phyloP scores from a whole-genome alignment of 192 early-diverging fungal species.

The Coemansia sp. region DNA sequence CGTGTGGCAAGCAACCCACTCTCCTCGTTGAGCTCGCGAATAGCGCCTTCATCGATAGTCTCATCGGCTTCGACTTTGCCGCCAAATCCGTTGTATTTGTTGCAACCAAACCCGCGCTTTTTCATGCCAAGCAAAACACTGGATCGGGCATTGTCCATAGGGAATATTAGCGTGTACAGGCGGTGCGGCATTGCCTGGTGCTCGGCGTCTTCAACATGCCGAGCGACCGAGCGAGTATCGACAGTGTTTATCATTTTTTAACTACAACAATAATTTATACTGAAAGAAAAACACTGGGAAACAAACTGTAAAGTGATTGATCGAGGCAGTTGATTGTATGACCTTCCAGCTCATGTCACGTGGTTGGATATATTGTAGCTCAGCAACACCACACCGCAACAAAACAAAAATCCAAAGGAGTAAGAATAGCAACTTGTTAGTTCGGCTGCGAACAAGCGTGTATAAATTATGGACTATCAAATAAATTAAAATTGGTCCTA shows the following conservation, averaged over 20 bases:
- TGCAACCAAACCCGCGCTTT: conserved; percentile 75
- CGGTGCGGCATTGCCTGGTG: conserved; percentile 24
- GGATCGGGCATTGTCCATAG: conserved; percentile 8
- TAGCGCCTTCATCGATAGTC: conserved; percentile 60
- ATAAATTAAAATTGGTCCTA: not conserved
- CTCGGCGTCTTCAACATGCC: conserved; percentile 30
- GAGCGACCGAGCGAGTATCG: conserved; percentile 32
- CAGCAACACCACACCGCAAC: no score
- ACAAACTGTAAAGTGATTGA: not conserved
- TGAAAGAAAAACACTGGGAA: not conserved
- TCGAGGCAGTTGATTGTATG: not conserved
- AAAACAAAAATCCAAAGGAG: no score
- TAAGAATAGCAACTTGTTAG: not conserved
- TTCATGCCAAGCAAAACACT: conserved; percentile 74
- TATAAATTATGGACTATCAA: not conserved
- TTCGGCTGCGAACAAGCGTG: not conserved
- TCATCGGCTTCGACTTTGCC: conserved; percentile 74
- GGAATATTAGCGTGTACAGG: conserved; percentile 50
- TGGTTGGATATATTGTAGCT: no score
- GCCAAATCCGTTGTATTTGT: conserved; percentile 74
- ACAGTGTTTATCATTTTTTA: not conserved
- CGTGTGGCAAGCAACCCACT: conserved; percentile 44
- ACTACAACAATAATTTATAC: not conserved
- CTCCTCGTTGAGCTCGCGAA: conserved; percentile 66
- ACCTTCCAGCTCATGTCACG: not conserved